Base-by-base conservation (phyloP, 2,329 filamentous ascomycete species). In the Cladophialophora psammophila region DNA sequence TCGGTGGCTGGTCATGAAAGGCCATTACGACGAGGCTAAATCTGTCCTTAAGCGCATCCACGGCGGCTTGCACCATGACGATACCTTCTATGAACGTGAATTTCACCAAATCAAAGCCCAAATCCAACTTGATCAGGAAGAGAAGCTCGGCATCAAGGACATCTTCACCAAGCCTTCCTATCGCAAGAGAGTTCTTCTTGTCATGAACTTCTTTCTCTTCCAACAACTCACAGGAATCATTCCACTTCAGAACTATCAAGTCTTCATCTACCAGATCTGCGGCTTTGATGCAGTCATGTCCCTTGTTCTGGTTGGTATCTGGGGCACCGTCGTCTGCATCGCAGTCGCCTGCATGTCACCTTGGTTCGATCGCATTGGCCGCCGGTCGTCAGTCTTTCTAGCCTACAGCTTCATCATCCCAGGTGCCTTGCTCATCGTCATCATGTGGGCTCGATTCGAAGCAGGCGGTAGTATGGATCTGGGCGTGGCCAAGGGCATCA, bases 61-160 rank as follows among this genome's bases (percentile, higher is more conserved):
- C 31, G 36, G 56, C 12, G 35, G 8, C 35, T 26, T 26, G 50
- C 18, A 48, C 5, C 18, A 48, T 3, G 56, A 65, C 35, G 56
- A 65, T 12, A 45, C 15, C 20, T 65, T 65, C 48, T 60, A 60
- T 12, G 8, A 40, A 3, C 63, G 45, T 6, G 63, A 65, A 48
- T 65, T 36, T 50, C 55, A 65, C 34, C 63, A 65, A 35, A 65
- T 65, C 56, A 60, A 50, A 34, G 55, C 63, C 5, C 63, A 65
- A 35, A 65, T 65, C 55, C 56, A 65, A 34, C 32, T 65, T 6
- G 63, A 65, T 9, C 53, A 42, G 18, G 8, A 5, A 5, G 42
- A 65, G 18, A 56, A 36, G 15, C 34, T 59, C 12, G 63, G 63
- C 13, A 20, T 65, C 15, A 60, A 36, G 12, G 32, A 56, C 5